Evolutionary conservation across 208 protist genomes (phyloP).

Genomic region (Leishmania braziliensis): DNA sequence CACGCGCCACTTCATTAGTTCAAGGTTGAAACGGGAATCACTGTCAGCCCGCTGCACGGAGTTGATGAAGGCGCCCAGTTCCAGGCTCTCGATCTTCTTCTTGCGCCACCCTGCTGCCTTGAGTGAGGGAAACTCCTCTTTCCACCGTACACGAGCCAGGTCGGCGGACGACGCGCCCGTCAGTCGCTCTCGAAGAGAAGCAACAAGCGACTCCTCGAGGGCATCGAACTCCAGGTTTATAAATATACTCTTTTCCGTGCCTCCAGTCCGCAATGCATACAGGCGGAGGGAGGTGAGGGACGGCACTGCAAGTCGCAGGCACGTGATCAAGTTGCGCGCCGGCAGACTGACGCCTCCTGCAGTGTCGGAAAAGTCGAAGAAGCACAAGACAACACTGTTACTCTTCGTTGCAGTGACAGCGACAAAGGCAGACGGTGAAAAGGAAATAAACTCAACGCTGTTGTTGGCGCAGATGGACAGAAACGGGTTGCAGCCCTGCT

Average conservation of each 20-base stretch:
- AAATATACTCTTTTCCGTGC: constrained; percentile 37
- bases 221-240: constrained; percentile 45
- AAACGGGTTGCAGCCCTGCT: constrained; percentile 53
- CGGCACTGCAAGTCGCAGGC: constrained; percentile 51
- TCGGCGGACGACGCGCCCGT: neutral
- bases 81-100: constrained; percentile 39
- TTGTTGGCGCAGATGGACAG: constrained; percentile 16
- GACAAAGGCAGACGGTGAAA: constrained; percentile 23
- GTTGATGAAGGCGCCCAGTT: constrained; percentile 89
- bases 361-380: constrained; percentile 45
- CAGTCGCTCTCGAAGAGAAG: constrained; percentile 8
- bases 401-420: neutral
- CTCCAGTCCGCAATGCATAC: constrained; percentile 49
- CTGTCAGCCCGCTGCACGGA: constrained; percentile 74
- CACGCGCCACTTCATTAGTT: constrained; percentile 98
- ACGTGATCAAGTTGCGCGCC: constrained; percentile 62
- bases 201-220: constrained; percentile 18
- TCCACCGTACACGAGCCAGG: constrained; percentile 16
- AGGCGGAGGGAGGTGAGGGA: constrained; percentile 39
- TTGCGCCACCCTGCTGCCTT: constrained; percentile 48
- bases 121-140: constrained; percentile 24
- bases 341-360: constrained; percentile 40
- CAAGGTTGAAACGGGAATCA: constrained; percentile 92
- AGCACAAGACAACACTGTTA: constrained; percentile 27
- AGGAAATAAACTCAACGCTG: constrained; percentile 23